Evolutionary conservation across 2,329 filamentous ascomycete genomes (phyloP), one percentile per base, ranked within the genome.

Genomic region (Fusarium camptoceras): DNA sequence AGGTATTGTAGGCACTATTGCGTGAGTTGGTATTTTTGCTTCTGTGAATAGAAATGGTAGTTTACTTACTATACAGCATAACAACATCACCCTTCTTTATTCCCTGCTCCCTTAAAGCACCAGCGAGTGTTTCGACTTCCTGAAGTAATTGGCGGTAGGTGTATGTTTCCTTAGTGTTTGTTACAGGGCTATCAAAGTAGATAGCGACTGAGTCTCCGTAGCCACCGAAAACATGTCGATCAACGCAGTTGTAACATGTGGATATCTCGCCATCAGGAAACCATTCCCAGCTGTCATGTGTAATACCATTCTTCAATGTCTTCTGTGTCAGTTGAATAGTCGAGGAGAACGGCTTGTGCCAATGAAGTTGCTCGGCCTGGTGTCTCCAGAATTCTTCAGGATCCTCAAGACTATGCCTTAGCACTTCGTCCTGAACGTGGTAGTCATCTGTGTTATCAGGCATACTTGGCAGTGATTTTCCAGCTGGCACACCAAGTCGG

Each of bases 1-100:
- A 1, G 95, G 94, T 44, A 98, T 93, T 94, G 98, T 98, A 57
- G 94, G 94, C 94, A 98, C 91, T 93, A n/a, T 55, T 28, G 20
- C 25, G 8, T 8, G n/a, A 25, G 37, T 66, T 39, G 61, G 37
- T 22, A 49, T 41, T 16, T n/a, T 12, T 28, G 28, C 22, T 39
- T 20, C 31, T 53, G 18, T 9, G 5, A 28, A 22, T 14, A n/a
- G 11, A 15, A 18, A 25, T n/a, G 4, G 8, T 44, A n/a, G 30
- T 31, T 22, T n/a, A 80, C 88, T 78, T 80, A 93, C 91, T 97
- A 80, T 98, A 98, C 28, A 98, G 88, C 68, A 98, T 86, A 8
- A 98, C 93, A 1, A 96, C 91, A 82, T 98, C 93, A 2, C 94
- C 94, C 79, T 88, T 93, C 71, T 85, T 85, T 8, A 98, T 92